A percentile compares a stretch with the other conserved stretches of the same genome.
These are phyloP conservation scores for Corylus heterophylla DNA, from an alignment of 306 rosid genomes.

Conservation along the genomic window DNA sequence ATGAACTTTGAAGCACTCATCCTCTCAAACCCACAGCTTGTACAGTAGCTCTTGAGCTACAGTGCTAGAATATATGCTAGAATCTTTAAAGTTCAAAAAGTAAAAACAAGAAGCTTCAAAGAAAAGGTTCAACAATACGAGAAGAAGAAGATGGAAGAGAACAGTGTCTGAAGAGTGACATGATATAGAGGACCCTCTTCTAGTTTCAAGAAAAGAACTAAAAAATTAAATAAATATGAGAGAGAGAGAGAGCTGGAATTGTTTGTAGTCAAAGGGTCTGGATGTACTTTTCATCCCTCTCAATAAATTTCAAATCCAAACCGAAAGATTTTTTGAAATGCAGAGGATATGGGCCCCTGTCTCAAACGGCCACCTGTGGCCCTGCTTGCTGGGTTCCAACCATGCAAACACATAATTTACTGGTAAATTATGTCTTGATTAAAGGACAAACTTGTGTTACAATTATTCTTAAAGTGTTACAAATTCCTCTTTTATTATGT, in stretches of 20 bases:
- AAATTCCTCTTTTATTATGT: too few species aligned
- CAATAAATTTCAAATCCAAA: conserved; percentile 57
- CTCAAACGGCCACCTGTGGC: conserved; percentile 51
- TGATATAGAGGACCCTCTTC: conserved; percentile 24
- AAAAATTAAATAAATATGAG: conserved; percentile 1
- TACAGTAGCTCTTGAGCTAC: conserved; percentile 10
- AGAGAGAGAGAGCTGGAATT: conserved; percentile 30
- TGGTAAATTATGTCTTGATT: not conserved
- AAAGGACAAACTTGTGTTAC: not conserved
- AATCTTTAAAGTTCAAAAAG: conserved; percentile 22
- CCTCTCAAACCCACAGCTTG: conserved; percentile 28
- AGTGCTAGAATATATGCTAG: conserved; percentile 7
- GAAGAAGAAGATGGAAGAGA: conserved; percentile 22
- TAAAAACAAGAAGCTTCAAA: conserved; percentile 14
- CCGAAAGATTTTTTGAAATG: conserved; percentile 50
- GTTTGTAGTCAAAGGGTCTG: conserved; percentile 41
- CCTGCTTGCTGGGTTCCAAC: conserved; percentile 45
- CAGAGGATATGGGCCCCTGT: conserved; percentile 49
- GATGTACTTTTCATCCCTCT: conserved; percentile 56
- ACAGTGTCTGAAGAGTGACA: conserved; percentile 23
- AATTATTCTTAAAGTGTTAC: not conserved
- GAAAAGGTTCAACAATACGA: conserved; percentile 3
- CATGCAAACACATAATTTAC: not conserved
- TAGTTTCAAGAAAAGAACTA: conserved; percentile 40
- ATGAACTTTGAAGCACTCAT: conserved; percentile 98